Evolutionary conservation across 495 filamentous ascomycete genomes (phyloP), one percentile per base, ranked within the genome.

Genomic region (Aspergillus bridgeri): DNA sequence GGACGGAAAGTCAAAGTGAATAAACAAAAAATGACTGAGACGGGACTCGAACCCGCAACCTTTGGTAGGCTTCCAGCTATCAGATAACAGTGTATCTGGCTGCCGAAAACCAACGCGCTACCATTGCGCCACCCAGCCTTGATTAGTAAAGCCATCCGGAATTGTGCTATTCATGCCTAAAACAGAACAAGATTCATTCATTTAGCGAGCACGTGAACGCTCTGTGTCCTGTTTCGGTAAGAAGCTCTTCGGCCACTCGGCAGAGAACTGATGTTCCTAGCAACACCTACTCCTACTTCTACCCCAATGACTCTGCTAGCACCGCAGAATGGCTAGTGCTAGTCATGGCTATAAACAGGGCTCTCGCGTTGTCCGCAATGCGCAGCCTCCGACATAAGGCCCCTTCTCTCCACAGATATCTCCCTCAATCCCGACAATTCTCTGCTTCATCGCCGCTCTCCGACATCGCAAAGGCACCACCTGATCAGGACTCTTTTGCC

Each of bases 301-400:
- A 29, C 27, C 6, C 27, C 33, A 38, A 38, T 20, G 13, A 54
- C 29, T 21, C 54, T 23, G 17, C 27, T 17, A 15, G 18, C 25
- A 27, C 25, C 45, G 22, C 57, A 69, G 53, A 48, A 69, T 66
- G 64, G 64, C 61, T 58, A 63, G 50, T 33, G 15, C 24, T 48
- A 42, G 57, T 45, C 44, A 69, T 69, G 66, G 61, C 61, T 27
- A 44, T 57, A 47, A 44, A 50, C 50, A 57, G 48, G 45, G 49
- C 56, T 48, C 48, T 65, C 44, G 53, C 60, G 38, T 44, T 46
- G 54, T 60, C 58, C 49, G 52, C 48, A 54, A 61, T 60, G 23
- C 56, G 53, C 48, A 60, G 50, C 17, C 33, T 56, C 44, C 51
- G 48, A 21, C n/a, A 43, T 51, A 58, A 29, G n/a, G 17, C 9